Evolutionary conservation across 208 protist genomes (phyloP).

Genomic region (Leishmania martiniquensis): DNA sequence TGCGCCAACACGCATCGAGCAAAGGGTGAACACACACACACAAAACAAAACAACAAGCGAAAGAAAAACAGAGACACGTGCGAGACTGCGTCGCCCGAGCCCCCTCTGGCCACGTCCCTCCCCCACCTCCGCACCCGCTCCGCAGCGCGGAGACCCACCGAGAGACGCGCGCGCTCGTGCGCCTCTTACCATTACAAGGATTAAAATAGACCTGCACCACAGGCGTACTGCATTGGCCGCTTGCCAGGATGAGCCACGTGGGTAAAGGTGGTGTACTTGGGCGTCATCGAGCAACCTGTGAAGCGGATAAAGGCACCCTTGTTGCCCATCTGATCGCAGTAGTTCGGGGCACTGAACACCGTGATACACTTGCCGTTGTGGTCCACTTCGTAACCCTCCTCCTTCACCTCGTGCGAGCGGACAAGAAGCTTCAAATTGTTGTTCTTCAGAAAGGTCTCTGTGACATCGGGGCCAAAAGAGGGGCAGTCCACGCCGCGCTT

Average conservation of each 20-base stretch:
- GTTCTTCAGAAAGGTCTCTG: constrained; percentile 92
- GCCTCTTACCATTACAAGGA: neutral
- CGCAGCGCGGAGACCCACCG: neutral
- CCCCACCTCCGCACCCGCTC: too few relatives aligned
- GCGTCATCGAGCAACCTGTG: constrained; percentile 77
- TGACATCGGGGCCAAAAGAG: constrained; percentile 98
- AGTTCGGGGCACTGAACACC: constrained; percentile 99
- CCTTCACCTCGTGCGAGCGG: constrained; percentile 98
- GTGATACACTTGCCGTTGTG: constrained; percentile 94
- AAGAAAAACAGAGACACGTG: neutral
- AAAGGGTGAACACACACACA: too few relatives aligned
- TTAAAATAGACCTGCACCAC: constrained; percentile 59
- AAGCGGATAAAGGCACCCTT: constrained; percentile 92
- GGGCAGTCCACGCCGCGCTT: constrained; percentile 97
- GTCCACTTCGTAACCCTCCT: constrained; percentile 96
- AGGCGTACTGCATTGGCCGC: constrained; percentile 83
- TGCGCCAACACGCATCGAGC: too few relatives aligned
- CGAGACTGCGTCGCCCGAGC: neutral
- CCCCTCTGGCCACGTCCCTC: too few relatives aligned
- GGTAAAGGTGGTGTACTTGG: constrained; percentile 77
- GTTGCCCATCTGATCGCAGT: constrained; percentile 97
- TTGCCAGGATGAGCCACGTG: constrained; percentile 82
- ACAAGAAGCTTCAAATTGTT: constrained; percentile 96
- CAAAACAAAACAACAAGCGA: neutral
- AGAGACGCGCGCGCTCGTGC: too few relatives aligned